These are phyloP conservation scores for Diddensiella caesifluorescens DNA, from an alignment of 805 yeast genomes.

Conservation along the genomic window DNA sequence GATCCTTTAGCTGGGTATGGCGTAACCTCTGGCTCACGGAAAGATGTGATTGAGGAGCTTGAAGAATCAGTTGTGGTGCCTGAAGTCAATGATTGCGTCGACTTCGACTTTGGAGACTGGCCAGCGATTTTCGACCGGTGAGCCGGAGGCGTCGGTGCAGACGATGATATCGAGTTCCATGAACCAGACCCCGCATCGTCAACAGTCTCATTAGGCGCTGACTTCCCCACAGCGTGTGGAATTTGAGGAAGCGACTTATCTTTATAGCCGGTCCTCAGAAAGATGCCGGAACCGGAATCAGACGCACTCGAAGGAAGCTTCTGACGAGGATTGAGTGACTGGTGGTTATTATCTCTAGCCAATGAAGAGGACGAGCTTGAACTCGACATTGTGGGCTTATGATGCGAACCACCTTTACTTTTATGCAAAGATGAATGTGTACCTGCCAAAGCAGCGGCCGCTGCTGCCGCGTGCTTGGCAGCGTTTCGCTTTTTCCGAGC, in stretches of 20 bases:
- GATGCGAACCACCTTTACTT: conserved; percentile 2
- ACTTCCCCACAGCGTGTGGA: conserved; percentile 7
- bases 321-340: too few species aligned
- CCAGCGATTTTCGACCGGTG: too few species aligned
- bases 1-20: too few species aligned
- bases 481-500: conserved; percentile 59
- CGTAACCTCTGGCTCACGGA: too few species aligned
- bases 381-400: neutral
- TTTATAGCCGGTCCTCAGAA: conserved; percentile 26
- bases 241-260: conserved; percentile 18
- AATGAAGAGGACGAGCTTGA: conserved; percentile 6
- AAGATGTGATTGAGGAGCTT: too few species aligned
- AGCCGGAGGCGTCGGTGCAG: neutral
- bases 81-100: too few species aligned
- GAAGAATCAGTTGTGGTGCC: too few species aligned
- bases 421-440: neutral
- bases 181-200: neutral
- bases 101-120: too few species aligned
- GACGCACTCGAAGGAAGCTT: too few species aligned
- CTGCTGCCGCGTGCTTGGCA: conserved; percentile 10
- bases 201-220: neutral
- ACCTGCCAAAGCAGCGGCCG: conserved; percentile 5
- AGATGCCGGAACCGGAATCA: conserved; percentile 49
- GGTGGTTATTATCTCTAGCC: conserved; percentile 4
- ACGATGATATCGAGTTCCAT: neutral